Conservation (phyloP, 305 asterid species). For the Fraxinus floribunda region DNA sequence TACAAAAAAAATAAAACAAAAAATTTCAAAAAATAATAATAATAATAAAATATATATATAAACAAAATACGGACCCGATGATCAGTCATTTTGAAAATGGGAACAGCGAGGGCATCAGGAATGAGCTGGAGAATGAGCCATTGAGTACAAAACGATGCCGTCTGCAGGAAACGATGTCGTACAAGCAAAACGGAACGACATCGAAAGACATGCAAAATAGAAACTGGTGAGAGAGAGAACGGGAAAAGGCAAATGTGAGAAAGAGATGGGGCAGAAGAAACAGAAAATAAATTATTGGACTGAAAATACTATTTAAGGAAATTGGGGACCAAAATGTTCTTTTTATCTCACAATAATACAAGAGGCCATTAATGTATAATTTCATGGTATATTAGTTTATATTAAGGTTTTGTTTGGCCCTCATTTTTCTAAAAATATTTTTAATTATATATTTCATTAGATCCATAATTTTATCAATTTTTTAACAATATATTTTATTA, state of each 20-base stretch:
- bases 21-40: background rate
- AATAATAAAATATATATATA: too few species aligned
- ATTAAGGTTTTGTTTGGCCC: background rate
- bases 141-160: slow-evolving; percentile 34
- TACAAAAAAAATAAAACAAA: background rate
- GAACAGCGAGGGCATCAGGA: slow-evolving; percentile 39
- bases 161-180: slow-evolving; percentile 34
- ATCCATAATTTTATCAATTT: too few species aligned
- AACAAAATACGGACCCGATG: slow-evolving; percentile 43
- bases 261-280: slow-evolving; percentile 20
- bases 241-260: slow-evolving; percentile 20
- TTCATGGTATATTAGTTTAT: background rate
- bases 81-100: slow-evolving; percentile 60
- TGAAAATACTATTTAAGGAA: background rate
- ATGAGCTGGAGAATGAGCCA: slow-evolving; percentile 33
- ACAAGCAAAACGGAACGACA: slow-evolving; percentile 34
- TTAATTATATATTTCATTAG: too few species aligned
- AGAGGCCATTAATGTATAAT: background rate
- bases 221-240: slow-evolving; percentile 10
- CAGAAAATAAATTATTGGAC: slow-evolving; percentile 10
- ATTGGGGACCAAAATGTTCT: slow-evolving; percentile 3
- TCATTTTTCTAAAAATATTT: too few species aligned
- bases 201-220: slow-evolving; percentile 48
- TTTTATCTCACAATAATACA: background rate
- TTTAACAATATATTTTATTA: too few species aligned